Evolutionary conservation across 495 filamentous ascomycete genomes (phyloP).

Genomic region (Neurospora sp.): DNA sequence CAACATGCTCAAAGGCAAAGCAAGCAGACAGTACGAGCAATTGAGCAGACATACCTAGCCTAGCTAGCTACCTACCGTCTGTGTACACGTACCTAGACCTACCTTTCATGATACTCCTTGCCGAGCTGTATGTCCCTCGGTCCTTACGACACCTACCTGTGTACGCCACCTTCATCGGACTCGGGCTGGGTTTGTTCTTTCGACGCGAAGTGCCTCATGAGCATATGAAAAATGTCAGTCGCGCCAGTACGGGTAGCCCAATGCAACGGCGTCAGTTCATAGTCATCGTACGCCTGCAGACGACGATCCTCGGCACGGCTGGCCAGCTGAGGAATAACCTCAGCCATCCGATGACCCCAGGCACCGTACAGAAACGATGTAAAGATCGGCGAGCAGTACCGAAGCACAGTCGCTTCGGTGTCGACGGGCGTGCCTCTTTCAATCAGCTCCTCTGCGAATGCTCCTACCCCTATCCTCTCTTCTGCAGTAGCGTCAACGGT

Average conservation of each 20-base stretch:
- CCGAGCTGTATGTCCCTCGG: not conserved
- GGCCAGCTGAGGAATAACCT: not conserved
- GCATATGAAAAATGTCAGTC: not conserved
- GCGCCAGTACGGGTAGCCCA: not conserved
- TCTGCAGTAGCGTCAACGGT: not conserved
- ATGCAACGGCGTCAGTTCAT: not conserved
- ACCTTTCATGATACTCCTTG: not conserved
- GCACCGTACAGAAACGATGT: not conserved
- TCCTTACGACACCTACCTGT: not conserved
- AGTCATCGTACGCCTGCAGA: not conserved
- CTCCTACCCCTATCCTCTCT: not conserved
- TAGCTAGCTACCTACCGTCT: not conserved
- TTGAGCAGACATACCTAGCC: not conserved
- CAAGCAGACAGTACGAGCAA: not conserved
- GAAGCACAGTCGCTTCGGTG: not conserved
- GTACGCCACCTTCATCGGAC: not conserved
- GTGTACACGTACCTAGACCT: not conserved
- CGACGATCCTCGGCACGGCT: not conserved
- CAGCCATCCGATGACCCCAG: not conserved
- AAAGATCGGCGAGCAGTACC: not conserved
- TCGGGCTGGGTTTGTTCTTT: not conserved
- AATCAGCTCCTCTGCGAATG: slow-evolving; percentile 2
- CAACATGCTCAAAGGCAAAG: not conserved
- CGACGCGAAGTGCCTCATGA: not conserved
- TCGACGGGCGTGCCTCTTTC: slow-evolving; percentile 2